Conservation (phyloP, 495 filamentous ascomycete species). For the Penicillium lividum region DNA sequence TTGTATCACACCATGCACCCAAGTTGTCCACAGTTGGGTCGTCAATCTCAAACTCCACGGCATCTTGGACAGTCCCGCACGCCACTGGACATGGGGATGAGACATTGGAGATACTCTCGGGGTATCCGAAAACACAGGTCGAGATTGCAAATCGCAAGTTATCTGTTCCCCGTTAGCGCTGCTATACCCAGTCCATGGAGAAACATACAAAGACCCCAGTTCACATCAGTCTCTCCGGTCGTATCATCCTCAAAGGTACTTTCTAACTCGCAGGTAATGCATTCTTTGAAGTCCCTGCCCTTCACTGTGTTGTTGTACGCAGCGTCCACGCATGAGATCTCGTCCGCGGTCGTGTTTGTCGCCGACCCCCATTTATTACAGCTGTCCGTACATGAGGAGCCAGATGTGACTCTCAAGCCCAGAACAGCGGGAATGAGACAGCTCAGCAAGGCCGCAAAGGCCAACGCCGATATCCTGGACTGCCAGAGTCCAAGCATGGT, state of each 20-base stretch:
- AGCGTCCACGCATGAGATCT: constrained; percentile 57
- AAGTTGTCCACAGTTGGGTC: constrained; percentile 33
- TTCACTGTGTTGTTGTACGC: constrained; percentile 42
- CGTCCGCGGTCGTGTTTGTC: constrained; percentile 46
- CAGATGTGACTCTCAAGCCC: constrained; percentile 40
- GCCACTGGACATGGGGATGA: constrained; percentile 45
- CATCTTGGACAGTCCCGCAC: constrained; percentile 37
- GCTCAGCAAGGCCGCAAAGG: constrained; percentile 20
- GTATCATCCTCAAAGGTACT: constrained; percentile 50
- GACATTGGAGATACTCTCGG: constrained; percentile 35
- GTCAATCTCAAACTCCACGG: constrained; percentile 36
- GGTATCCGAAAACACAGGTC: constrained; percentile 48
- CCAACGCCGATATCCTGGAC: constrained; percentile 12
- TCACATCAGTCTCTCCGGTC: constrained; percentile 54
- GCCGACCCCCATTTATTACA: constrained; percentile 43
- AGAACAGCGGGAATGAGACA: constrained; percentile 23
- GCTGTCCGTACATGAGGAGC: constrained; percentile 53
- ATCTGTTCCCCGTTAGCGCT: constrained; percentile 30
- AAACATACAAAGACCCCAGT: constrained; percentile 62
- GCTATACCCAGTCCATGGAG: not conserved
- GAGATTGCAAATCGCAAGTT: constrained; percentile 52
- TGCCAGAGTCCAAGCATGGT: constrained; percentile 19
- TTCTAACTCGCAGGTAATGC: constrained; percentile 59
- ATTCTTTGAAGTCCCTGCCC: constrained; percentile 57
- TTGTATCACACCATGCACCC: constrained; percentile 34